These are phyloP conservation scores for Mycena vulgaris DNA, from an alignment of 768 basidiomycete species.

Conservation along the genomic window DNA sequence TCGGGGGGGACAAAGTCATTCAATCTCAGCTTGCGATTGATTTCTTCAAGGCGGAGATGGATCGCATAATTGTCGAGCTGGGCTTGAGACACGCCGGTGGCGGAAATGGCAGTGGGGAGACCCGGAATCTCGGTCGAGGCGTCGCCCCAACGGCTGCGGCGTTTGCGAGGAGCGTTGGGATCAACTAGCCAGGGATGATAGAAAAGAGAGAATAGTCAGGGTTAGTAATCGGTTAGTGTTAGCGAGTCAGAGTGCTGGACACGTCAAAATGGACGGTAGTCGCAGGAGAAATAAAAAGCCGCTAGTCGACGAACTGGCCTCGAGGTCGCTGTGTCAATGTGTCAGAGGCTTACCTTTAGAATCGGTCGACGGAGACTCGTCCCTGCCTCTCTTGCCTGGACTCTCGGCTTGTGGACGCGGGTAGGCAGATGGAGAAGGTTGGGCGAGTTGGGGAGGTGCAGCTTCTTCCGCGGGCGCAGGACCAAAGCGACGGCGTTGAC, in stretches of 20 bases:
- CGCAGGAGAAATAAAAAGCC: conserved; percentile 33
- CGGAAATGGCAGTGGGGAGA: conserved; percentile 93
- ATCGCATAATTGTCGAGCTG: conserved; percentile 99
- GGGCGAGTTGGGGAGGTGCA: conserved; percentile 87
- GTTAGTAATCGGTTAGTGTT: conserved; percentile 66
- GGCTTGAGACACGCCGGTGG: conserved; percentile 93
- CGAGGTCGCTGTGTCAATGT: conserved; percentile 54
- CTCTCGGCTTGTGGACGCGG: conserved; percentile 75
- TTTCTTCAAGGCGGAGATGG: conserved; percentile 96
- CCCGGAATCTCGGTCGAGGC: conserved; percentile 93
- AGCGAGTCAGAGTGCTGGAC: conserved; percentile 60
- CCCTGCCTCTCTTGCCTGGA: conserved; percentile 74
- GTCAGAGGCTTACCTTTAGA: conserved; percentile 78
- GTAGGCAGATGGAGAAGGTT: conserved; percentile 90
- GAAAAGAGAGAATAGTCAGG: conserved; percentile 49
- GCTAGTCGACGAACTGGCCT: conserved; percentile 55
- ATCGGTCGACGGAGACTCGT: conserved; percentile 75
- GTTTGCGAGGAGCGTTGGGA: conserved; percentile 91
- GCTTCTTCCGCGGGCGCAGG: conserved; percentile 87
- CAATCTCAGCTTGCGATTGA: conserved; percentile 92
- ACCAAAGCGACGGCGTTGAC: conserved; percentile 92
- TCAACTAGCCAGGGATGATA: conserved; percentile 67
- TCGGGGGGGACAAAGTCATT: conserved; percentile 98
- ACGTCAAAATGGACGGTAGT: conserved; percentile 52
- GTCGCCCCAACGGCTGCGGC: conserved; percentile 98